A percentile compares a stretch with the other conserved stretches of the same genome.
Conservation (phyloP, 1,284 basidiomycete genomes). For the Microbotryum lychnidis-dioicae region DNA sequence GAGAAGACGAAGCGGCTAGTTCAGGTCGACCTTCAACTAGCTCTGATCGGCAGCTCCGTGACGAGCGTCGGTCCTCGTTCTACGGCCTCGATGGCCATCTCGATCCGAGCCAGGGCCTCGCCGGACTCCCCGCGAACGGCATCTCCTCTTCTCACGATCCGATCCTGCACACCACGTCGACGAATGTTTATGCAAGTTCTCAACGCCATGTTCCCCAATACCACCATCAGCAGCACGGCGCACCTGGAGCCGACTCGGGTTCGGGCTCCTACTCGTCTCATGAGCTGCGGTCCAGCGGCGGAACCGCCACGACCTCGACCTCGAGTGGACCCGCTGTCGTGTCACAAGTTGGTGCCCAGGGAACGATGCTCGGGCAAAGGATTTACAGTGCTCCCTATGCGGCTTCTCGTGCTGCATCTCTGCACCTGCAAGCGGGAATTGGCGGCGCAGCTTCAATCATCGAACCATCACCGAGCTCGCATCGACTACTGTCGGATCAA, state of each 20-base stretch:
- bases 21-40: too few relatives aligned
- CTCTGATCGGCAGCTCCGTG: too few relatives aligned
- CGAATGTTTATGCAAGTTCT: neutral
- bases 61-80: slow-evolving; percentile 15
- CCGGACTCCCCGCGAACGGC: neutral
- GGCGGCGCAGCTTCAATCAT: too few relatives aligned
- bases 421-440: slow-evolving; percentile 3
- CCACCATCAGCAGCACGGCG: neutral
- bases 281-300: slow-evolving; percentile 9
- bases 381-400: slow-evolving; percentile 14
- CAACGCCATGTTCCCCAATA: neutral
- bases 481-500: slow-evolving; percentile 50
- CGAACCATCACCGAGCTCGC: too few relatives aligned
- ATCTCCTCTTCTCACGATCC: neutral
- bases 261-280: slow-evolving; percentile 22
- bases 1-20: too few relatives aligned
- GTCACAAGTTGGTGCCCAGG: too few relatives aligned
- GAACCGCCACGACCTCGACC: slow-evolving; percentile 7
- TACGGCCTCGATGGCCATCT: slow-evolving; percentile 21
- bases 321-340: too few relatives aligned
- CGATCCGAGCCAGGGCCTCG: neutral
- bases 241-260: slow-evolving; percentile 15
- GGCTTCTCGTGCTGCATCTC: slow-evolving; percentile 13
- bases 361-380: too few relatives aligned
- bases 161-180: neutral